phyloP scores from a whole-genome alignment of 768 basidiomycete species.

The Xerocomus potaroensis region DNA sequence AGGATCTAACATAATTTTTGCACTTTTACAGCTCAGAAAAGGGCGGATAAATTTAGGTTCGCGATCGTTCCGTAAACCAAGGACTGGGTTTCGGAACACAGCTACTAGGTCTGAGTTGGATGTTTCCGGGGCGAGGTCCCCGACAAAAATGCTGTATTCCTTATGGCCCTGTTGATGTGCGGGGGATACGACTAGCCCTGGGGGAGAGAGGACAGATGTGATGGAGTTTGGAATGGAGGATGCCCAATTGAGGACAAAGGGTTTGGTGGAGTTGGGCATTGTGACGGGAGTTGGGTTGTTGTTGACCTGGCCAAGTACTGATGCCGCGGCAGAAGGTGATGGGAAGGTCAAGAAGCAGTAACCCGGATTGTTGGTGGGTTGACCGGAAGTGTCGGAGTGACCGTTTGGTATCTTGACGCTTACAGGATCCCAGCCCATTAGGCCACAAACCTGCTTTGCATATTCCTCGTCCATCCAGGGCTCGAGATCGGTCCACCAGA shows the following conservation, averaged over 20 bases:
- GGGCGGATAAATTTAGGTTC: constrained; percentile 87
- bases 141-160: constrained; percentile 94
- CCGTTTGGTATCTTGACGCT: constrained; percentile 69
- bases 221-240: constrained; percentile 37
- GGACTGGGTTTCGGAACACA: constrained; percentile 85
- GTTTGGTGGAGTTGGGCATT: constrained; percentile 85
- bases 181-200: constrained; percentile 24
- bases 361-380: constrained; percentile 78
- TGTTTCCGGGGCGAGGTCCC: constrained; percentile 88
- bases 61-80: constrained; percentile 79
- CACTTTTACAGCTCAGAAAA: constrained; percentile 90
- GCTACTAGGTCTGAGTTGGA: constrained; percentile 95
- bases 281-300: constrained; percentile 43
- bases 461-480: constrained; percentile 98
- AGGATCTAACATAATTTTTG: constrained; percentile 93
- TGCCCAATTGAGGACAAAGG: constrained; percentile 83
- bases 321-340: constrained; percentile 60
- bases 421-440: constrained; percentile 85
- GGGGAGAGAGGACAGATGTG: constrained; percentile 28
- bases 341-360: constrained; percentile 89
- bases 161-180: constrained; percentile 61
- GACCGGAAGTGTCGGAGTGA: constrained; percentile 51
- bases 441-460: constrained; percentile 77
- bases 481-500: constrained; percentile 87
- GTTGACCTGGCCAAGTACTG: constrained; percentile 67